These are phyloP conservation scores for Alternaria ethzedia DNA, from an alignment of 2,329 filamentous ascomycete species.

Conservation along the genomic window DNA sequence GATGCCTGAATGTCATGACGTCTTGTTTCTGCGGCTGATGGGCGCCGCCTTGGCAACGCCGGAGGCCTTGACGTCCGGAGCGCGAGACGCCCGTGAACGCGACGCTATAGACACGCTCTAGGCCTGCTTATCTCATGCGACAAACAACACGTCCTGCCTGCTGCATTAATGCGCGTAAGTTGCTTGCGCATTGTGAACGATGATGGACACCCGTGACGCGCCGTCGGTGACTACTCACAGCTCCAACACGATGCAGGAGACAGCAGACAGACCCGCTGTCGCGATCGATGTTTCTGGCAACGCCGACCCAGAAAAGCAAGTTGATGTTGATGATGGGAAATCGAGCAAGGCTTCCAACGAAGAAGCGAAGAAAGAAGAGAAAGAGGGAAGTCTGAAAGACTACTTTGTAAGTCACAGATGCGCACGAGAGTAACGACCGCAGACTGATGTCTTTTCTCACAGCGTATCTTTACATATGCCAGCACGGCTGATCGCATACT, in stretches of 20 bases:
- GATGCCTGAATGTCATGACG: background rate
- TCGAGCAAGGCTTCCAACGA: background rate
- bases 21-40: background rate
- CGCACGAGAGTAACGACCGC: background rate
- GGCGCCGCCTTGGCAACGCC: background rate
- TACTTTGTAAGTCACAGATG: background rate
- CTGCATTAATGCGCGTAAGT: background rate
- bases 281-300: background rate
- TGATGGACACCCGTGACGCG: background rate
- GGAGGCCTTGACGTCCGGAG: background rate
- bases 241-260: background rate
- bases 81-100: background rate
- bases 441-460: background rate
- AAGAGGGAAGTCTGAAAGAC: background rate
- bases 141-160: background rate
- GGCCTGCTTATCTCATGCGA: background rate
- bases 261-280: background rate
- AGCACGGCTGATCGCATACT: conserved; percentile 7
- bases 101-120: background rate
- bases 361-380: background rate
- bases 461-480: conserved; percentile 19
- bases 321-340: background rate
- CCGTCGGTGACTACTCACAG: background rate
- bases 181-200: background rate
- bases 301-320: background rate